phyloP scores from a whole-genome alignment of 805 yeast species.

The Priceomyces carsonii region DNA sequence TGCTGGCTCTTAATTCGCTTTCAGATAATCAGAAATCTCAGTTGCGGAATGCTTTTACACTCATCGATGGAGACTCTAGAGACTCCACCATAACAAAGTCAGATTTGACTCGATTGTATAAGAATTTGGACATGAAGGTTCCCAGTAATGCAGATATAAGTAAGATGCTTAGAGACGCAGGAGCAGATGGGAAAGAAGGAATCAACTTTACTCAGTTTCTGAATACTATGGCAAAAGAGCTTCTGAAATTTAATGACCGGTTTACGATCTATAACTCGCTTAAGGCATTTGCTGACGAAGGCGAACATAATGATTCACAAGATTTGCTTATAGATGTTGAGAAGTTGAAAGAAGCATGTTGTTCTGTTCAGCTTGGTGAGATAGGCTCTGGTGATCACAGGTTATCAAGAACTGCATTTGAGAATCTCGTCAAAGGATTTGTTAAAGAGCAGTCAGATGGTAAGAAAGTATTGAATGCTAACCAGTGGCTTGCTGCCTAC shows the following conservation, averaged over 20 bases:
- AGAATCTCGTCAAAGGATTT: conserved; percentile 54
- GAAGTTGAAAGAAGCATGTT: conserved; percentile 49
- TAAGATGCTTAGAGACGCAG: conserved; percentile 46
- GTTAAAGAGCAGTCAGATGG: conserved; percentile 58
- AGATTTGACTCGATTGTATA: conserved; percentile 57
- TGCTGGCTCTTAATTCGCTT: conserved; percentile 42
- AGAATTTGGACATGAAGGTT: conserved; percentile 50
- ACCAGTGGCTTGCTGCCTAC: conserved; percentile 60
- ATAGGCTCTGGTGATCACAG: conserved; percentile 48
- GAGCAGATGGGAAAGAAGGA: conserved; percentile 25
- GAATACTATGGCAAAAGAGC: conserved; percentile 57
- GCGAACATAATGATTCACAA: conserved; percentile 14
- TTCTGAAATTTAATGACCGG: conserved; percentile 53
- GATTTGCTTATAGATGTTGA: conserved; percentile 49
- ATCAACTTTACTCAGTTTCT: conserved; percentile 67
- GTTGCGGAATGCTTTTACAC: conserved; percentile 71
- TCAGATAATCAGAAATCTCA: conserved; percentile 64
- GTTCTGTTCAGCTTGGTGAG: conserved; percentile 46
- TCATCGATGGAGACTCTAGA: conserved; percentile 75
- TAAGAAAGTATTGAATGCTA: conserved; percentile 57
- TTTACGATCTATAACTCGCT: conserved; percentile 59
- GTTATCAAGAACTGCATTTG: conserved; percentile 46
- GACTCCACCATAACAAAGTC: conserved; percentile 61
- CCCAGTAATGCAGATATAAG: conserved; percentile 45
- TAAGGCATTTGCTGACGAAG: conserved; percentile 46